Evolutionary conservation across 768 basidiomycete genomes (phyloP), one percentile per base, ranked within the genome.

Genomic region (Saitozyma sp.): DNA sequence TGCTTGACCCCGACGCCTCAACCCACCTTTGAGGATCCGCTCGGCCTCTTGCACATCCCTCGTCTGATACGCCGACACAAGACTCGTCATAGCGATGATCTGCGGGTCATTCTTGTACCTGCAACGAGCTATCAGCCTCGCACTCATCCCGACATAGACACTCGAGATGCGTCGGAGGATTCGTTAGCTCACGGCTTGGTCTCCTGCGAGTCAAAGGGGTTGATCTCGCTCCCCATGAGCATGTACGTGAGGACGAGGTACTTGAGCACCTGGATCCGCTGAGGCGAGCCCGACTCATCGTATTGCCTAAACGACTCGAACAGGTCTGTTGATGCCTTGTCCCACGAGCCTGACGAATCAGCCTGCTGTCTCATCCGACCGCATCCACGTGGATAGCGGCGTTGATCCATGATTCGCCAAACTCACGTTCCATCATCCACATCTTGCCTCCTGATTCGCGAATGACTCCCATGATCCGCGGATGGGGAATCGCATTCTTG

Each of bases 391-490:
- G 46, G 38, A 20, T 3, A 29, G 16, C 8, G 38, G 19, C 11
- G 29, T 29, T 29, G 29, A 29, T 29, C 29, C 29, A 29, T 29
- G 29, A 29, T 29, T 29, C 29, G 29, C 29, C 17, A 6, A 46
- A 74, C 87, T 73, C 79, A 89, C 95, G 90, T 84, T 98, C 96
- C 62, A 91, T 92, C 96, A 99, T 98, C 94, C 96, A 98, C 96
- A 99, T 99, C 82, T 99, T 99, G 2, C 96, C 96, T 14, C 96
- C 96, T 69, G 95, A 98, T 80, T 99, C 96, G 76, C 94, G 91
- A 81, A 99, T 98, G 56, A 98, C 92, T 49, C 95, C 96, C 89
- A 97, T 94, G 74, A 98, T 97, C 39, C 92, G 86, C 9, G 96
- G 96, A 81, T 98, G 96, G 14, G 96, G 93, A 64, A 99, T 97